Conservation (phyloP, 2,329 filamentous ascomycete genomes). For the Phialophora macrospora region DNA sequence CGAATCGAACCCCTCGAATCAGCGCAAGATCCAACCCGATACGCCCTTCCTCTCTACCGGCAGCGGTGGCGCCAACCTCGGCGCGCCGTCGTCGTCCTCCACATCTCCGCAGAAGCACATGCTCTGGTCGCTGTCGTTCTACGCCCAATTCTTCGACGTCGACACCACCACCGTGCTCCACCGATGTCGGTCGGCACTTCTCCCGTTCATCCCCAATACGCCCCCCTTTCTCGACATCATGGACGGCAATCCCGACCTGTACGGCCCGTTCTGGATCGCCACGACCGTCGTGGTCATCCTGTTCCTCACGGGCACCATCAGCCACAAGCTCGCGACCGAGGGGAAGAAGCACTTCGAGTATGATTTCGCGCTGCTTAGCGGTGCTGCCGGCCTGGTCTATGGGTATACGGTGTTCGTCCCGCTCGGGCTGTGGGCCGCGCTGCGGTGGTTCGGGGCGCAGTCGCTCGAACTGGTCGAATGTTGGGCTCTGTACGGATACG, state of each 20-base stretch:
- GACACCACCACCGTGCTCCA: constrained; percentile 87
- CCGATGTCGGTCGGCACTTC: constrained; percentile 84
- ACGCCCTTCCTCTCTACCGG: constrained; percentile 56
- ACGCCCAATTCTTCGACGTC: constrained; percentile 98
- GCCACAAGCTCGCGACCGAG: constrained; percentile 73
- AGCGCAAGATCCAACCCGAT: constrained; percentile 55
- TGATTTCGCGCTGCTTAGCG: constrained; percentile 78
- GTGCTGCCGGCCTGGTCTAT: constrained; percentile 89
- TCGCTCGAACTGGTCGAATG: constrained; percentile 92
- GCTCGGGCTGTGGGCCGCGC: constrained; percentile 78
- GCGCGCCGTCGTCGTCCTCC: constrained; percentile 51
- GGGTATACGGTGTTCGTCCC: constrained; percentile 92
- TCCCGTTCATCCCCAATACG: constrained; percentile 82
- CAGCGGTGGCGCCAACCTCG: constrained; percentile 52
- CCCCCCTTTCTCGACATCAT: constrained; percentile 92
- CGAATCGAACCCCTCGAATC: constrained; percentile 61
- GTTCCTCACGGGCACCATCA: constrained; percentile 94
- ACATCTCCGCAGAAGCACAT: constrained; percentile 72
- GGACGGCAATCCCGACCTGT: constrained; percentile 94
- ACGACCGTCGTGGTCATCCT: constrained; percentile 95
- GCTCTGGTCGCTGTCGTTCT: constrained; percentile 92
- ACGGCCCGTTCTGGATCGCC: constrained; percentile 98
- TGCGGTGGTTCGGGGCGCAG: constrained; percentile 95
- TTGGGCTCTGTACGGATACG: constrained; percentile 93
- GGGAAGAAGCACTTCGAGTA: constrained; percentile 40